A percentile compares a stretch with the other conserved stretches of the same genome.
Conservation (phyloP, 257 asterid genomes). For the Solanum boliviense region DNA sequence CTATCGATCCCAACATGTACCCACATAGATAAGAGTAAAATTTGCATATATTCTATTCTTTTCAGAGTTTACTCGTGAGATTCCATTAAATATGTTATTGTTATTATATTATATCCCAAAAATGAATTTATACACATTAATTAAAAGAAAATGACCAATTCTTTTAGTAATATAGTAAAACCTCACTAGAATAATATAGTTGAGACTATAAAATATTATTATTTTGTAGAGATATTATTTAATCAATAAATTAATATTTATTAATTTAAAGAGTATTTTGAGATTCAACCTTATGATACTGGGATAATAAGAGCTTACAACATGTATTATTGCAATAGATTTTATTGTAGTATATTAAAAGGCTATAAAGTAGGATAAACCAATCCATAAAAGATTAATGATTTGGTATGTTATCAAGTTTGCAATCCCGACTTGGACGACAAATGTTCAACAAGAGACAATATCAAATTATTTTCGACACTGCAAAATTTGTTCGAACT, state of each 20-base stretch:
- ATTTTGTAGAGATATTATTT: too few relatives aligned
- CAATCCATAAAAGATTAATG: too few relatives aligned
- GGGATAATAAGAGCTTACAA: not conserved
- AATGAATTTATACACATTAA: not conserved
- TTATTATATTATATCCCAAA: not conserved
- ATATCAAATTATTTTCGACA: not conserved
- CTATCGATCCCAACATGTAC: too few relatives aligned
- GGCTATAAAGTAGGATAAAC: too few relatives aligned
- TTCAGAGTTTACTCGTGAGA: too few relatives aligned
- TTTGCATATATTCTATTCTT: too few relatives aligned
- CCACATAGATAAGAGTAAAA: too few relatives aligned
- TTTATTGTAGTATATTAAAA: too few relatives aligned
- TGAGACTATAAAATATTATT: not conserved
- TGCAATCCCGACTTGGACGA: accelerated
- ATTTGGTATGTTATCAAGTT: not conserved
- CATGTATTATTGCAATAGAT: not conserved
- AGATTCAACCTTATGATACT: too few relatives aligned
- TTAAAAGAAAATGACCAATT: not conserved
- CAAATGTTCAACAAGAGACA: too few relatives aligned
- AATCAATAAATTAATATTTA: too few relatives aligned
- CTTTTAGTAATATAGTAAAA: not conserved
- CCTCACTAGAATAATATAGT: not conserved
- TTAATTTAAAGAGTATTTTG: not conserved
- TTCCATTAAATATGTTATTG: too few relatives aligned
- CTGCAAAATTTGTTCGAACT: not conserved